These are phyloP conservation scores for Nannochloropsis oceanica DNA, from an alignment of 108 stramenopile species.

Conservation along the genomic window DNA sequence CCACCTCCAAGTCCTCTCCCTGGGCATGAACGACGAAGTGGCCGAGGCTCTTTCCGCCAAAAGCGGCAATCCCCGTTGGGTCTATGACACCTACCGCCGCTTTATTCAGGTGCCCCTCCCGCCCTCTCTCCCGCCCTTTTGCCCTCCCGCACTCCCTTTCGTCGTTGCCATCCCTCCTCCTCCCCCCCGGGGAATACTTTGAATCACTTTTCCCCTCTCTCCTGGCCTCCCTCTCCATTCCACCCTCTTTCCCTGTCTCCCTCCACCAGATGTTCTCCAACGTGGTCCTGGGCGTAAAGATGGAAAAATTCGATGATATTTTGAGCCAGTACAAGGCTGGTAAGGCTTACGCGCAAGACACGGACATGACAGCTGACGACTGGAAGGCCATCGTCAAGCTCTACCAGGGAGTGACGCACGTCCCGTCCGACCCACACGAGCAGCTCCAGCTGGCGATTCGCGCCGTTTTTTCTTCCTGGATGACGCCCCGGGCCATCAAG, in stretches of 20 bases:
- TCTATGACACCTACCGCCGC: constrained; percentile 52
- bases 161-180: too few relatives aligned
- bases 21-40: constrained; percentile 55
- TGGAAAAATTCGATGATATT: constrained; percentile 52
- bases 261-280: constrained; percentile 63
- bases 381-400: neutral
- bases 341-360: neutral
- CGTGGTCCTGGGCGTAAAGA: constrained; percentile 50
- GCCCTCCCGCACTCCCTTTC: too few relatives aligned
- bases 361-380: neutral
- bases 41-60: constrained; percentile 45
- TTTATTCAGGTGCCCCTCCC: neutral
- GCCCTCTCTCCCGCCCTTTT: too few relatives aligned
- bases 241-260: too few relatives aligned
- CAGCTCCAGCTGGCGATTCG: constrained; percentile 50
- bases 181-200: too few relatives aligned
- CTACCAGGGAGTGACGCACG: neutral
- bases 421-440: constrained; percentile 6
- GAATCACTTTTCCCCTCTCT: too few relatives aligned
- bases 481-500: constrained; percentile 59
- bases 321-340: constrained; percentile 6
- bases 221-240: too few relatives aligned
- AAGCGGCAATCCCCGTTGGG: constrained; percentile 47
- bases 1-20: constrained; percentile 51
- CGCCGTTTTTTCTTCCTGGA: constrained; percentile 69